These are phyloP conservation scores for Paramarasmius palmivorus DNA, from an alignment of 1,284 basidiomycete species.

Conservation along the genomic window DNA sequence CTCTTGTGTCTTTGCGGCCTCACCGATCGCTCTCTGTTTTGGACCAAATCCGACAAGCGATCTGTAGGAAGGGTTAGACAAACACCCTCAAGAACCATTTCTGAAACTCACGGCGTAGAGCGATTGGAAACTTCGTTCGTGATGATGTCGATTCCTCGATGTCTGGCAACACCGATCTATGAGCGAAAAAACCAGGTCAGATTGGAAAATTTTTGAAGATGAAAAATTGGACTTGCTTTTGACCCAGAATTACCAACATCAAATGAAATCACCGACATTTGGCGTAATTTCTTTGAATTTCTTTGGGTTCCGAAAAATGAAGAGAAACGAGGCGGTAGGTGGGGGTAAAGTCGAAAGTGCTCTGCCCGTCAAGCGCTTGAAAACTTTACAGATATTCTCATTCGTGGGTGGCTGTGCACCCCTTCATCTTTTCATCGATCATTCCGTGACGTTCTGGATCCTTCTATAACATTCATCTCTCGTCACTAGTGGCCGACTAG, in stretches of 20 bases:
- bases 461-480: conserved; percentile 8
- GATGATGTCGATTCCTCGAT: conserved; percentile 94
- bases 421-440: conserved; percentile 9
- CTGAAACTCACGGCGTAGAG: conserved; percentile 75
- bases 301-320: too few relatives aligned
- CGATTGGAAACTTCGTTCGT: conserved; percentile 95
- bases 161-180: conserved; percentile 90
- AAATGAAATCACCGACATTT: conserved; percentile 90
- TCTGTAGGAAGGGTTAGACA: conserved; percentile 38
- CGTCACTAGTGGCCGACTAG: too few relatives aligned
- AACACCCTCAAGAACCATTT: background rate
- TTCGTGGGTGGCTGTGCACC: background rate
- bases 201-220: conserved; percentile 11
- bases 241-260: conserved; percentile 89
- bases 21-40: conserved; percentile 87
- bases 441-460: conserved; percentile 12
- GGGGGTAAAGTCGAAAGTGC: background rate
- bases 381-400: background rate
- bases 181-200: conserved; percentile 15
- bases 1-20: conserved; percentile 93
- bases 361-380: background rate
- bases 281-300: too few relatives aligned
- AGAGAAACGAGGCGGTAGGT: too few relatives aligned
- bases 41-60: conserved; percentile 91
- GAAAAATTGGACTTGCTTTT: conserved; percentile 47